These are phyloP conservation scores for Plasmodium malariae DNA, from an alignment of 169 alveolate species.

Conservation along the genomic window DNA sequence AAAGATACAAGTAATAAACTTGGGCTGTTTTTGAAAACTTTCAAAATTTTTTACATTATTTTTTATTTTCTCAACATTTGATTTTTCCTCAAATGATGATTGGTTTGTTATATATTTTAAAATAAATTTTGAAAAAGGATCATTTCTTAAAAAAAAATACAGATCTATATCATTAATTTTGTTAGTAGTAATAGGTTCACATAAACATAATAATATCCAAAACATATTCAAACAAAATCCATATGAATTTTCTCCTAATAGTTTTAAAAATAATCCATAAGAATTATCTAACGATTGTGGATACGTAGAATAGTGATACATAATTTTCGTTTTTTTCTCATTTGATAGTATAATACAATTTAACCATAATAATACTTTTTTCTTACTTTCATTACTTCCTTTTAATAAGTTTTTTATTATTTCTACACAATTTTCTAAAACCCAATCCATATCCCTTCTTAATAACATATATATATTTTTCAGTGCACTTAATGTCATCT, in stretches of 20 bases:
- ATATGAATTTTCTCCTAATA: slow-evolving; percentile 82
- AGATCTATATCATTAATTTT: slow-evolving; percentile 78
- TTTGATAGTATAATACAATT: slow-evolving; percentile 77
- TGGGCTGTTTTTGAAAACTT: slow-evolving; percentile 79
- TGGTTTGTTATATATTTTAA: slow-evolving; percentile 33
- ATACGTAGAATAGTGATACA: slow-evolving; percentile 62
- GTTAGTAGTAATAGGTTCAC: slow-evolving; percentile 80
- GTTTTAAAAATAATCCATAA: slow-evolving; percentile 53
- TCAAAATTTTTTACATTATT: slow-evolving; percentile 41
- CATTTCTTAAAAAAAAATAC: slow-evolving; percentile 65
- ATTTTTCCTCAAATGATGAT: slow-evolving; percentile 52
- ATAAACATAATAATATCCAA: slow-evolving; percentile 82
- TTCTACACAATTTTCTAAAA: slow-evolving; percentile 78
- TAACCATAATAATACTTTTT: slow-evolving; percentile 78
- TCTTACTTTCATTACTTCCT: slow-evolving; percentile 76
- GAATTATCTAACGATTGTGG: slow-evolving; percentile 75
- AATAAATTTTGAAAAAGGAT: slow-evolving; percentile 45
- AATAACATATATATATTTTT: slow-evolving; percentile 54
- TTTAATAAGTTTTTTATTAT: slow-evolving; percentile 77
- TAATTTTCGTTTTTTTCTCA: slow-evolving; percentile 78
- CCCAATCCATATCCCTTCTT: slow-evolving; percentile 78
- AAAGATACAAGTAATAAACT: slow-evolving; percentile 89
- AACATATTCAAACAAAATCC: slow-evolving; percentile 82
- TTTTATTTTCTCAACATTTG: slow-evolving; percentile 69
- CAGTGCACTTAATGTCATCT: slow-evolving; percentile 52